Evolutionary conservation across 176 grass and related monocot species (phyloP).

Genomic region (Oryza brachyantha): DNA sequence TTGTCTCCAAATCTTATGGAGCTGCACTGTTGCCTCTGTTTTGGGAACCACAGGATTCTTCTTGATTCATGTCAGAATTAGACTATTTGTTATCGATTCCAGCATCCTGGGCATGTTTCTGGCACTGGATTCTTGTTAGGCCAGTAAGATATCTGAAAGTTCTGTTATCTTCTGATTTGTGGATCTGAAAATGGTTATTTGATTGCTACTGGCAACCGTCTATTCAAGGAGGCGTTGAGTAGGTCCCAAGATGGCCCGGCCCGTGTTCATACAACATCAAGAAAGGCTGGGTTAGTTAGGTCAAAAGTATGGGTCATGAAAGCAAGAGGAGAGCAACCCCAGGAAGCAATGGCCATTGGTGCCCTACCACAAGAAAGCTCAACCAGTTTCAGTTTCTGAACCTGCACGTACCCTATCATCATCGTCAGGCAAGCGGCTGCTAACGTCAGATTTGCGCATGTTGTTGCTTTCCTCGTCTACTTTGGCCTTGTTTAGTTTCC

Average conservation of each 20-base stretch:
- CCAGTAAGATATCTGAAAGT: not conserved
- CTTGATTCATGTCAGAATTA: not conserved
- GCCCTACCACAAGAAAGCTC: not conserved
- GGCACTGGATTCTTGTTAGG: not conserved
- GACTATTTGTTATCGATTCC: not conserved
- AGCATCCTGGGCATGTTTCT: not conserved
- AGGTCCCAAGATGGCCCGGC: not conserved
- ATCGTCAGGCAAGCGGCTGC: not conserved
- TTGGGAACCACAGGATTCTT: not conserved
- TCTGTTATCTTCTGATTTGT: not conserved
- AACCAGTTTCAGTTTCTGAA: not conserved
- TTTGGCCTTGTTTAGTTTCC: too few species aligned
- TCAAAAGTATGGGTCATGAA: constrained; percentile 1
- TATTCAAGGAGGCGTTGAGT: not conserved
- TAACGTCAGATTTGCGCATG: not conserved
- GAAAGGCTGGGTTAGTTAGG: not conserved
- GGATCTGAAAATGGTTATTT: not conserved
- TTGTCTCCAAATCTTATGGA: not conserved
- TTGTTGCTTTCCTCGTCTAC: too few species aligned
- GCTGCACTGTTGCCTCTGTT: not conserved
- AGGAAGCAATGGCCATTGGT: constrained; percentile 11
- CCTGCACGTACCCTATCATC: not conserved
- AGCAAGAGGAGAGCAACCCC: not conserved
- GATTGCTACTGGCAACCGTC: constrained; percentile 1
- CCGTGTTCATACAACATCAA: constrained; percentile 3